Base-by-base conservation (phyloP, 1,284 basidiomycete genomes). In the Trametes pubescens region DNA sequence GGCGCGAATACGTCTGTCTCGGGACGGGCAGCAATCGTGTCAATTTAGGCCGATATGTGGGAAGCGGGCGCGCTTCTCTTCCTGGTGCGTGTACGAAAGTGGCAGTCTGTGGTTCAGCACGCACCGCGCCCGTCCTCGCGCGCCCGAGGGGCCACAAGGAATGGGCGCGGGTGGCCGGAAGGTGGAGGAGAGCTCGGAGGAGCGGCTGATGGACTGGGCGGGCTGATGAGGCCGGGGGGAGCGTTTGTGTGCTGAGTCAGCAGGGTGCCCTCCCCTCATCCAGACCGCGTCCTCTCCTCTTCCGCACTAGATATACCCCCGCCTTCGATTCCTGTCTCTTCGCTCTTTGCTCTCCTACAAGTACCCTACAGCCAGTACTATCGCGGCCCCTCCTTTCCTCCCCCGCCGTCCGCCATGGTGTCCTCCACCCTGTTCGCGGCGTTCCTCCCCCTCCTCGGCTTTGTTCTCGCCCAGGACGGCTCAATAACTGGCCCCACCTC, bases 391-490 rank as follows among this genome's bases (percentile, higher is more conserved):
- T 49, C 53, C 21, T 51, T 22, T 24, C 53, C 29, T 51, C 43
- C 21, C 37, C 56, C 49, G 48, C 49, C 60, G 37, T 26, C 61
- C 62, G 43, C 47, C 35, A 78, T 81, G 78, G 66, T 81, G n/a
- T 71, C 79, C 43, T 68, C 71, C 58, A 62, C 74, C 35, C 68
- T 82, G 29, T 73, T 81, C 24, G 78, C 74, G 34, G 54, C 69
- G 56, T 54, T 75, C 64, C 54, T 74, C 58, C 72, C 76, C 29
- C 69, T 74, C 59, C 64, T 77, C n/a, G 65, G 66, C 52, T 52
- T 57, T 60, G 77, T 78, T 53, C 68, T 77, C 18, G 87, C 86
- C 26, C 84, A 88, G 69, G 67, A 87, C 46, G 86, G 86, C 35
- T 64, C 69, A 14, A 76, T 88, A 13, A 71, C 72, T 49, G 85